A percentile compares a stretch with the other conserved stretches of the same genome.
Conservation (phyloP, 2,329 filamentous ascomycete genomes). For the Rhynchosporium graminicola region DNA sequence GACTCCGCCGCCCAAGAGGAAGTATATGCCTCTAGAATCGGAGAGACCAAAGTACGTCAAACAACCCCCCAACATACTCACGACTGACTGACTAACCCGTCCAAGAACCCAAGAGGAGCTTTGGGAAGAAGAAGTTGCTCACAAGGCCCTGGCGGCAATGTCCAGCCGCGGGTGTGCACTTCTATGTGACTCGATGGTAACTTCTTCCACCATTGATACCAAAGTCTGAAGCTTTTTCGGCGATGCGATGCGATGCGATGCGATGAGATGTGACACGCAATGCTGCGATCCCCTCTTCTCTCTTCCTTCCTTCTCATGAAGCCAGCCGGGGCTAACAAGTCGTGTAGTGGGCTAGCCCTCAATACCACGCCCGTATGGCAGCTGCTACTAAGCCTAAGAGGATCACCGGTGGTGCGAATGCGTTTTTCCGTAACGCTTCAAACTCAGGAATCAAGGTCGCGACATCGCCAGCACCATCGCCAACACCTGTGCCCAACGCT, state of each 20-base stretch:
- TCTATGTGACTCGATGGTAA: background rate
- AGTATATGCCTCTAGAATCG: constrained; percentile 2
- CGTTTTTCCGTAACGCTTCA: background rate
- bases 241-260: too few species aligned
- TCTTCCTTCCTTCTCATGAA: background rate
- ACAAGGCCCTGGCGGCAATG: background rate
- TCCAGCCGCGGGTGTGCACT: background rate
- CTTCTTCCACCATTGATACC: background rate
- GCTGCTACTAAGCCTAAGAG: background rate
- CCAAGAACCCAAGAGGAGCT: background rate
- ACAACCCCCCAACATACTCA: too few species aligned
- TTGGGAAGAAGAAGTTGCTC: background rate
- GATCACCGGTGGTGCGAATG: background rate
- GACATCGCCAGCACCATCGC: background rate
- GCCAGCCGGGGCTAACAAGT: background rate
- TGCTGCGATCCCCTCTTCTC: too few species aligned
- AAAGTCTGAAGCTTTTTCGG: background rate
- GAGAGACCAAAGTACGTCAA: constrained; percentile 3
- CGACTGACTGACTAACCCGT: background rate
- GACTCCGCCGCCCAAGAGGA: background rate
- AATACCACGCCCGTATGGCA: background rate
- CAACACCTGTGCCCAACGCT: background rate
- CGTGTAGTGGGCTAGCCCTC: constrained; percentile 11
- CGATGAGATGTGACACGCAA: too few species aligned
- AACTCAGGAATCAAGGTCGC: background rate